Evolutionary conservation across 2,329 filamentous ascomycete species (phyloP), one percentile per base, ranked within the genome.

Genomic region (Penicillium sp.): DNA sequence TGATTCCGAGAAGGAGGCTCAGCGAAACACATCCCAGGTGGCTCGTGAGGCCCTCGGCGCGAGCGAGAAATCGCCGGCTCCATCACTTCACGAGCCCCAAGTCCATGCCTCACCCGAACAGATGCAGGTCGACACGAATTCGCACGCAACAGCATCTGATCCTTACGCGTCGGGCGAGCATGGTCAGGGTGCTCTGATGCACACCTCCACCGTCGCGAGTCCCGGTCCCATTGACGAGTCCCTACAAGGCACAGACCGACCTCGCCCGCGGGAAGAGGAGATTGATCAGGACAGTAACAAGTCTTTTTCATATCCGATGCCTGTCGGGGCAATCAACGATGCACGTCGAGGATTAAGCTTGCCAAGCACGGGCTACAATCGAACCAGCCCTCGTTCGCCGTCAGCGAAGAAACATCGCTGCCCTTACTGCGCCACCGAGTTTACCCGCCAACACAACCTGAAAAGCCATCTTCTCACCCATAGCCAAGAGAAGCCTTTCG

Each of bases 381-480:
- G 79, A 62, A 74, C 72, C 53, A 76, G 74, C 46, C 82, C 83
- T 41, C 81, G 82, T 59, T 88, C 89, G 5, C 84, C 86, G 0
- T 84, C 84, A 26, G 78, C 81, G 45, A 96, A 95, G 73, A 91
- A 93, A 63, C 91, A 98, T 73, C 95, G 93, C 68, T 98, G 93
- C 64, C 91, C 89, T 0, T 95, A 95, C 68, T 98, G 93, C 76
- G 83, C 89, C 35, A 96, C 93, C 4, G 93, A 95, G 63, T 98
- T 98, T 60, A 98, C 93, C 27, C 83, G 93, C 39, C 93, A 97
- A 66, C 93, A 97, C 67, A 97, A 98, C 63, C 80, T 97, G 27
- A 98, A 97, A 73, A 96, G 90, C 59, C 93, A 98, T 72, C 79
- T 98, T 48, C 81, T 98, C 65, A 97, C 93, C 0, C 93, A 97